Conservation (phyloP, 495 filamentous ascomycete species). For the Penicillium taxi region DNA sequence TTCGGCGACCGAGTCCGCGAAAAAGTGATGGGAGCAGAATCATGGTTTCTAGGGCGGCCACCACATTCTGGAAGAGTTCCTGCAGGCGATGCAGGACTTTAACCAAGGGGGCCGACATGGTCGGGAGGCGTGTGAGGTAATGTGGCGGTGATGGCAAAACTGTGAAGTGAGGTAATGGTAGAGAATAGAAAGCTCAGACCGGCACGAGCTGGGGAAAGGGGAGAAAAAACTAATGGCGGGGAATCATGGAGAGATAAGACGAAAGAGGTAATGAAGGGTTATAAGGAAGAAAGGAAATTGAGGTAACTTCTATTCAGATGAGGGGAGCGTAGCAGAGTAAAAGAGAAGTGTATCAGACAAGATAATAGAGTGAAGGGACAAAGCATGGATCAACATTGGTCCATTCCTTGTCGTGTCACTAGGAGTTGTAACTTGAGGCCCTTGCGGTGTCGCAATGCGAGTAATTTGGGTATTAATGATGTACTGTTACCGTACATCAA, state of each 20-base stretch:
- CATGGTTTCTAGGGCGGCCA: slow-evolving; percentile 44
- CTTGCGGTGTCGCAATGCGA: slow-evolving; percentile 23
- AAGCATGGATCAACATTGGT: slow-evolving; percentile 37
- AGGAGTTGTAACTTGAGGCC: slow-evolving; percentile 22
- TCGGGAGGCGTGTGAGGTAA: slow-evolving; percentile 9
- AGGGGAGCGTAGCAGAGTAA: slow-evolving; percentile 18
- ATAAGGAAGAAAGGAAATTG: no score
- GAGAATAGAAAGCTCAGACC: background rate
- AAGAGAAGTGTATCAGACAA: slow-evolving; percentile 2
- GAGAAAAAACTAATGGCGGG: slow-evolving; percentile 3
- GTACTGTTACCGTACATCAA: no score
- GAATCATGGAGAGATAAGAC: slow-evolving; percentile 8
- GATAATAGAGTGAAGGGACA: slow-evolving; percentile 1
- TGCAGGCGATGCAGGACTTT: slow-evolving; percentile 44
- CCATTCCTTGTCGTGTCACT: slow-evolving; percentile 28
- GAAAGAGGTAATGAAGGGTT: slow-evolving; percentile 13
- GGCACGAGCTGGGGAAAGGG: no score
- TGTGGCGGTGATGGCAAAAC: no score
- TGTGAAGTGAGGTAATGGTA: slow-evolving; percentile 5
- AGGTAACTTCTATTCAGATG: no score
- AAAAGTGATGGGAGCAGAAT: slow-evolving; percentile 46
- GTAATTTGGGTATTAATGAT: slow-evolving; percentile 18
- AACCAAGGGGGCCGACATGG: slow-evolving; percentile 36
- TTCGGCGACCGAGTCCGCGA: slow-evolving; percentile 28
- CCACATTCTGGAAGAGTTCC: slow-evolving; percentile 47